Conservation (phyloP, 2,329 filamentous ascomycete species). For the Fusarium dlaminii region DNA sequence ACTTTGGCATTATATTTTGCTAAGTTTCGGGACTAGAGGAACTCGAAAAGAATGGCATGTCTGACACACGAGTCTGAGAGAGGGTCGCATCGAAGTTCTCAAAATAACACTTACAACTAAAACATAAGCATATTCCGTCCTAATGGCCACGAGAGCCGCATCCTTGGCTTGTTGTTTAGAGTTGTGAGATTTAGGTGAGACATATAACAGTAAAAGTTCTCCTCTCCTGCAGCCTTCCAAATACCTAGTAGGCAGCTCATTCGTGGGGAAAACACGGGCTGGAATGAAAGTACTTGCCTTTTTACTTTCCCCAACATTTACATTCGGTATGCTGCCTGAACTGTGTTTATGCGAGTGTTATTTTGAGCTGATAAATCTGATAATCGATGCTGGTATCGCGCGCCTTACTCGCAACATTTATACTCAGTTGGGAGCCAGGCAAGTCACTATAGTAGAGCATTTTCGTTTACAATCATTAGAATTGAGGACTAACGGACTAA, state of each 20-base stretch:
- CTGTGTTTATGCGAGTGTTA: neutral
- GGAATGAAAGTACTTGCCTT: neutral
- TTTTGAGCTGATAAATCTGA: neutral
- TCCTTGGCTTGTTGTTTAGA: neutral
- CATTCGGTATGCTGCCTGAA: neutral
- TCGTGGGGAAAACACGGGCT: fast-evolving
- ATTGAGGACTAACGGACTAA: neutral
- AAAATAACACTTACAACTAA: neutral
- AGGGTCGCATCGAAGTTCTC: neutral
- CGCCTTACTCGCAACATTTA: neutral
- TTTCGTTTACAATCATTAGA: neutral
- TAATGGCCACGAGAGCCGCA: no score
- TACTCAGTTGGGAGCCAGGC: fast-evolving
- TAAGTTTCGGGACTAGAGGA: neutral
- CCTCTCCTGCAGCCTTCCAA: neutral
- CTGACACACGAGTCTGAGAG: neutral
- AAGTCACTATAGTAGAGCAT: neutral
- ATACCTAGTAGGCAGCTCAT: neutral
- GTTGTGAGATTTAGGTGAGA: neutral
- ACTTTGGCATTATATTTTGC: no score
- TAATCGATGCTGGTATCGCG: neutral
- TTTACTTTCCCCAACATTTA: neutral
- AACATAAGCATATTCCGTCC: neutral
- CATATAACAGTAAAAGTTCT: neutral
- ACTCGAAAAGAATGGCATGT: no score